Conservation (phyloP, 768 basidiomycete genomes). For the Leucocoprinus birnbaumii region DNA sequence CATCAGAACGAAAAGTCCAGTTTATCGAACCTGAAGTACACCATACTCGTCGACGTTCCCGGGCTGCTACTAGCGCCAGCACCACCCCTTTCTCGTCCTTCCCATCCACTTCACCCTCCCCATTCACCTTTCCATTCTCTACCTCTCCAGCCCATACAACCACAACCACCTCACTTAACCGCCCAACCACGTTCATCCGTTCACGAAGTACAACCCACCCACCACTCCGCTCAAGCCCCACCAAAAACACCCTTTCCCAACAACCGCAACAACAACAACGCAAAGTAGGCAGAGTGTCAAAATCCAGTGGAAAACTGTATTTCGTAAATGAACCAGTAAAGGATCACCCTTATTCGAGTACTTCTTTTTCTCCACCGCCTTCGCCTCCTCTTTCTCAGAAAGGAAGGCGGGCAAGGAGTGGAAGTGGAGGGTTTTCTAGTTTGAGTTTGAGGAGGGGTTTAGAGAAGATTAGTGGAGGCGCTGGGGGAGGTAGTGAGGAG, state of each 20-base stretch:
- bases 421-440: no score
- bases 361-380: slow-evolving; percentile 9
- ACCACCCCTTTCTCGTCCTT: background rate
- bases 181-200: background rate
- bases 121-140: no score
- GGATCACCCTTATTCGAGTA: background rate
- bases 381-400: background rate
- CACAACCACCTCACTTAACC: no score
- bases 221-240: no score
- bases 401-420: no score
- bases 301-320: slow-evolving; percentile 7
- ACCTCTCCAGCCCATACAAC: no score
- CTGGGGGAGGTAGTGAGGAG: no score
- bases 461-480: no score
- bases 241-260: no score
- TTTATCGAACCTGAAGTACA: background rate
- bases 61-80: background rate
- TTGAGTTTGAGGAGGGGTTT: no score
- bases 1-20: slow-evolving; percentile 1
- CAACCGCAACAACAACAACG: no score
- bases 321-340: slow-evolving; percentile 5
- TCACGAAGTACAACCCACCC: background rate
- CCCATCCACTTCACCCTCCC: background rate
- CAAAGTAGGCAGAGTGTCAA: slow-evolving; percentile 5
- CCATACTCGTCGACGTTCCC: background rate